These are phyloP conservation scores for Pterocarpus macrocarpus DNA, from an alignment of 306 rosid genomes.

Conservation along the genomic window DNA sequence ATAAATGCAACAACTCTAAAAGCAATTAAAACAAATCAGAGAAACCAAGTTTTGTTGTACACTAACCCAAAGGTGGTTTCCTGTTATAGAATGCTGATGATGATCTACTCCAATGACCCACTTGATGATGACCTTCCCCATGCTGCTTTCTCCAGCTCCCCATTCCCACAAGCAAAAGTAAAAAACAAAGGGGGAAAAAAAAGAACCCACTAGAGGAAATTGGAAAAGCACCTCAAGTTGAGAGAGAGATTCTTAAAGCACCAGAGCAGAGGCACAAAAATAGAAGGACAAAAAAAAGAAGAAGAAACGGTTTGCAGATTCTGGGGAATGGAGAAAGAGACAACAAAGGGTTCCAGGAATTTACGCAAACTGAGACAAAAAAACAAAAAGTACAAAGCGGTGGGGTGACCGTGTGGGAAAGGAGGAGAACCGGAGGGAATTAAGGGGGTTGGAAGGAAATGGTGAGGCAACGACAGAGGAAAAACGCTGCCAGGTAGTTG, in stretches of 20 bases:
- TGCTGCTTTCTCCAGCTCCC: constrained; percentile 60
- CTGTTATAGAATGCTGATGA: constrained; percentile 35
- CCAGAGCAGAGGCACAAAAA: background rate
- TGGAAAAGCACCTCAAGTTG: background rate
- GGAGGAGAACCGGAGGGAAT: background rate
- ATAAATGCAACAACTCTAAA: constrained; percentile 7
- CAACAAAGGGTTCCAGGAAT: background rate
- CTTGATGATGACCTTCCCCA: constrained; percentile 50
- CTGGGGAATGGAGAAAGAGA: background rate
- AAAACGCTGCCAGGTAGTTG: constrained; percentile 9
- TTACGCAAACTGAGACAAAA: background rate
- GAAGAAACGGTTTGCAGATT: background rate
- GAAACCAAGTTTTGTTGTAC: background rate
- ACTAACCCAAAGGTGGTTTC: constrained; percentile 61
- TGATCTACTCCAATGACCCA: constrained; percentile 40
- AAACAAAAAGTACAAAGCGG: background rate
- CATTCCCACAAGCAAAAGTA: constrained; percentile 45
- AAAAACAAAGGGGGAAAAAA: background rate
- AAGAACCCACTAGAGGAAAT: constrained; percentile 11
- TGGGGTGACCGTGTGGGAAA: background rate
- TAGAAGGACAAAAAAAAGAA: background rate
- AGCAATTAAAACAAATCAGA: background rate
- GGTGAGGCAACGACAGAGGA: background rate
- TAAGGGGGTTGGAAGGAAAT: background rate
- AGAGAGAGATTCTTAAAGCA: background rate